These are phyloP conservation scores for Neospora caninum DNA, from an alignment of 169 alveolate genomes.

Conservation along the genomic window DNA sequence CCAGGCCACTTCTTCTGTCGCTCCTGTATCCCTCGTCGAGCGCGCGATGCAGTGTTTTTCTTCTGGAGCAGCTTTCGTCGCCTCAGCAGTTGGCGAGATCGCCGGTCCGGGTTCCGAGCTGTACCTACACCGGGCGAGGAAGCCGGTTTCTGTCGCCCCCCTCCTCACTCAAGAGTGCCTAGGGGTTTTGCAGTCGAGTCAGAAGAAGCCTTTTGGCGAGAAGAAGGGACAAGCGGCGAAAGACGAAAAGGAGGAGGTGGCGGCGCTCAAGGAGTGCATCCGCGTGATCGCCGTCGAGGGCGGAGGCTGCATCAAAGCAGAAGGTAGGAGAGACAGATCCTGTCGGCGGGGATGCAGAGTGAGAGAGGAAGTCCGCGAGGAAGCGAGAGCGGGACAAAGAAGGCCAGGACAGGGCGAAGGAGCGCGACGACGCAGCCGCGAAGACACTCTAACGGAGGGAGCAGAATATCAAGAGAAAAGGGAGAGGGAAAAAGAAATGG, in stretches of 20 bases:
- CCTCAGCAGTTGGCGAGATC: neutral
- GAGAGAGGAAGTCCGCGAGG: too few relatives aligned
- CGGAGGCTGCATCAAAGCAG: constrained; percentile 30
- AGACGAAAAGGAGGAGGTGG: neutral
- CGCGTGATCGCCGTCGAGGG: neutral
- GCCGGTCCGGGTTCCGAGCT: neutral
- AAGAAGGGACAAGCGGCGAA: neutral
- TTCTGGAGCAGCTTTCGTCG: neutral
- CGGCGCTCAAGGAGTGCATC: neutral
- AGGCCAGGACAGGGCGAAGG: too few relatives aligned
- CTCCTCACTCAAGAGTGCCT: neutral
- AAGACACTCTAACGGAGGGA: too few relatives aligned
- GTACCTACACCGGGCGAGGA: neutral
- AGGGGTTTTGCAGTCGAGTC: neutral
- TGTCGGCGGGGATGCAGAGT: neutral
- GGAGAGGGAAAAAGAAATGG: too few relatives aligned
- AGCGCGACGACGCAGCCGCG: too few relatives aligned
- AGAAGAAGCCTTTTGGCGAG: neutral
- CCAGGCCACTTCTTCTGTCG: too few relatives aligned
- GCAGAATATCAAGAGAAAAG: too few relatives aligned
- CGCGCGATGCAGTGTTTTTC: neutral
- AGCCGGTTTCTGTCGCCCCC: constrained; percentile 16
- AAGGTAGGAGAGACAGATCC: constrained; percentile 1
- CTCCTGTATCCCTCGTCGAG: neutral
- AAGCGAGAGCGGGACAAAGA: too few relatives aligned